Evolutionary conservation across 108 stramenopile genomes (phyloP), one percentile per base, ranked within the genome.

Genomic region (Cyclotella distinguenda): DNA sequence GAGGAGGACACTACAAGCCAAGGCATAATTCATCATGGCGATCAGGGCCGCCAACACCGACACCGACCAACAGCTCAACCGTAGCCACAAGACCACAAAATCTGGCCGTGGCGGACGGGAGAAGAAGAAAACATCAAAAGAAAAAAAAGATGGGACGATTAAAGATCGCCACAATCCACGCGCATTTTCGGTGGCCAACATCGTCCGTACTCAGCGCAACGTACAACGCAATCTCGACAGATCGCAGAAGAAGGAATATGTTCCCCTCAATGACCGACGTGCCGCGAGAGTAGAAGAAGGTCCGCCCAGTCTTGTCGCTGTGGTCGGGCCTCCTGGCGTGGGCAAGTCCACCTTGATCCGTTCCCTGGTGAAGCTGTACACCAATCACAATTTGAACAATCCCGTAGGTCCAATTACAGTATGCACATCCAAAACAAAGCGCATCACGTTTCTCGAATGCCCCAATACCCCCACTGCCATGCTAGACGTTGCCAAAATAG

Each of bases 401-500:
- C 68, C 93, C 26, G 80, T 79, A 3, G 99, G 99, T 13, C 99
- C 99, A 0, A 88, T 99, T 61, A 99, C 99, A 0, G 91, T 98
- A 32, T 94, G 96, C 26, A 87, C 93, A 1, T 90, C 94, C 25
- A 97, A 98, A 73, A 87, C 79, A 25, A 74, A 83, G 50, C 87
- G 99, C 16, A 74, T 98, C 33, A 99, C 99, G 2, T 79, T 99
- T 31, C 59, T 98, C 31, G 99, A 99, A 75, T 97, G 96, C 69
- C 97, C 97, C 28, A 88, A 88, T 70, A 77, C 75, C 16, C 93
- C 95, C 70, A 82, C 95, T 23, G 94, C 93, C 28, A 97, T 98
- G 98, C 75, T 97, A 26, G 99, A 99, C 82, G 85, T 95, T 63
- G 97, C 97, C 65, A 99, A 99, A 72, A 87, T 98, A 10, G 97